phyloP scores from a whole-genome alignment of 148 eudicot species.

The Camellia sinensis region DNA sequence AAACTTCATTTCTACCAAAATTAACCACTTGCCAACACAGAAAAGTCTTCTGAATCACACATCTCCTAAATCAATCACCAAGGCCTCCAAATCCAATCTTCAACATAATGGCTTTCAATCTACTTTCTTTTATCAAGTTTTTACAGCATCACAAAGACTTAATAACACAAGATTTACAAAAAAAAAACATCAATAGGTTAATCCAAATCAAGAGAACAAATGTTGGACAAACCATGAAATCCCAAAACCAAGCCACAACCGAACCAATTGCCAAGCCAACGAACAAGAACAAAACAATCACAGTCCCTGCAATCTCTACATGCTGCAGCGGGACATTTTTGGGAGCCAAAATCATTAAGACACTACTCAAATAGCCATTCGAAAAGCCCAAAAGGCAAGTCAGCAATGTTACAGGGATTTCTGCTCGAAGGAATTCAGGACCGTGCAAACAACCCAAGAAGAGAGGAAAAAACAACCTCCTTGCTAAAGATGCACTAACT shows the following conservation, averaged over 20 bases:
- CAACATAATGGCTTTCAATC: too few species aligned
- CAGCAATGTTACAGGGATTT: conserved; percentile 66
- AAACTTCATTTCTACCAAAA: too few species aligned
- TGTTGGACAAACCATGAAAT: not conserved
- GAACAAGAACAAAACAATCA: conserved; percentile 66
- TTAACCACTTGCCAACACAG: too few species aligned
- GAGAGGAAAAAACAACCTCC: conserved; percentile 68
- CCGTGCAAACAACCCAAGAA: conserved; percentile 80
- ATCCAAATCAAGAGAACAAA: not conserved
- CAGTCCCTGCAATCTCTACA: conserved; percentile 73
- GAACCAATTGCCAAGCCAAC: conserved; percentile 84
- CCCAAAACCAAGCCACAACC: conserved; percentile 87
- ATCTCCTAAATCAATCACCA: too few species aligned
- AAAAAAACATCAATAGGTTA: not conserved
- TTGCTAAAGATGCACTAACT: conserved; percentile 56
- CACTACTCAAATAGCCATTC: conserved; percentile 81
- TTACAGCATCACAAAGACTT: too few species aligned
- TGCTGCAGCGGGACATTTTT: conserved; percentile 65
- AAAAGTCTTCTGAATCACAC: too few species aligned
- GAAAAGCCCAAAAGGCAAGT: conserved; percentile 84
- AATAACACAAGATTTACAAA: too few species aligned
- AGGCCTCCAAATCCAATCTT: too few species aligned
- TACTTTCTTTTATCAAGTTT: too few species aligned
- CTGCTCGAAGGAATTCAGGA: conserved; percentile 64
- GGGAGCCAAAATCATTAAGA: conserved; percentile 72